Base-by-base conservation (phyloP, 306 rosid genomes). In the Pterocarpus macrocarpus region DNA sequence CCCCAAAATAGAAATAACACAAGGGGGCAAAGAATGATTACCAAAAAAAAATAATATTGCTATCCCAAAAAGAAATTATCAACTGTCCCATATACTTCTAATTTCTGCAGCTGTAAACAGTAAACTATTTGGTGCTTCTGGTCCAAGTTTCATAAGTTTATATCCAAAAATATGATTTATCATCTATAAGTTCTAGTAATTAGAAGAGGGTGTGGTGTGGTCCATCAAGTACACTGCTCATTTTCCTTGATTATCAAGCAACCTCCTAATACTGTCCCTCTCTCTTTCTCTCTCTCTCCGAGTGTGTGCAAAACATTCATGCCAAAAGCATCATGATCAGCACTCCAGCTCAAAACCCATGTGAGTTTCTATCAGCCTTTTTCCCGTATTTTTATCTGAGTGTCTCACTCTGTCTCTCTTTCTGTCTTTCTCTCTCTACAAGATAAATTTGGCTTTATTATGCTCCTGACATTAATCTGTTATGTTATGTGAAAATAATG, bases 171-270 rank as follows among this genome's bases (percentile, higher is more conserved):
- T 41, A 58, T 63, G 66, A 77, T 79, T 74, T 83, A 62, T 39
- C 50, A 63, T 50, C 11, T 11, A n/a, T 77, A 81, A 81, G 59
- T 11, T 68, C 0, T 3, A 38, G 84, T 82, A 73, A 85, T 79
- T 82, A 87, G 78, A 83, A 88, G 88, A 89, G 88, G 77, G 69
- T 89, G 92, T 12, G 58, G 58, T 52, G 94, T 84, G 98, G 92
- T 89, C 99, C 97, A 93, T 92, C 93, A 86, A 85, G 92, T 88
- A 69, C 58, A 55, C 81, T 86, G 91, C 88, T 90, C 87, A 88
- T 82, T 90, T 91, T 92, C 88, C 98, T 96, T 96, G 90, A 86
- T 63, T 71, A 81, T 84, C 94, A 95, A 95, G 98, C 96, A 91
- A 93, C 83, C 83, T 85, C 44, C 83, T 77, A 69, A 78, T 72